Conservation (phyloP, 495 filamentous ascomycete genomes). For the Penicillium mononematosum region DNA sequence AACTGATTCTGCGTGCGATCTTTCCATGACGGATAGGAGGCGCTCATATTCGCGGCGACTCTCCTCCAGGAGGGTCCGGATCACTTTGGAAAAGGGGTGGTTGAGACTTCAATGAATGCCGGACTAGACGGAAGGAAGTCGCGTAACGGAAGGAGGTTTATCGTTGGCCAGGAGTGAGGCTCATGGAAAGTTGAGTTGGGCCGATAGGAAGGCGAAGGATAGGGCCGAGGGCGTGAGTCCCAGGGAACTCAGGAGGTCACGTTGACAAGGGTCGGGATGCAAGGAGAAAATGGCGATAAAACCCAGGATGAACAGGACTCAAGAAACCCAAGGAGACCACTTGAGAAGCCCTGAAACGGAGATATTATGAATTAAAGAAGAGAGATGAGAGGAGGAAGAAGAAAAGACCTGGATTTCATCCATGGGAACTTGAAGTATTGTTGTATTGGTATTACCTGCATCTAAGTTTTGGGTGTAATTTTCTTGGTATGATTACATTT, state of each 20-base stretch:
- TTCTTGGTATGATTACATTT: neutral
- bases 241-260: slow-evolving; percentile 18
- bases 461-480: neutral
- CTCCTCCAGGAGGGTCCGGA: slow-evolving; percentile 28
- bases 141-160: slow-evolving; percentile 19
- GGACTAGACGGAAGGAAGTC: slow-evolving; percentile 26
- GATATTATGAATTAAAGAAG: slow-evolving; percentile 22
- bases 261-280: slow-evolving; percentile 22
- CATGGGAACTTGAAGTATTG: slow-evolving; percentile 5
- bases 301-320: slow-evolving; percentile 16
- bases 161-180: slow-evolving; percentile 33
- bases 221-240: slow-evolving; percentile 19
- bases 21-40: slow-evolving; percentile 50
- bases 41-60: slow-evolving; percentile 39
- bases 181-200: slow-evolving; percentile 23
- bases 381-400: slow-evolving; percentile 20
- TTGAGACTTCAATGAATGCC: slow-evolving; percentile 29
- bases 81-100: slow-evolving; percentile 20
- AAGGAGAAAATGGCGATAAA: slow-evolving; percentile 25
- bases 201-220: slow-evolving; percentile 21
- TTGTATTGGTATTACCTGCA: slow-evolving; percentile 16
- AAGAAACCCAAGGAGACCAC: slow-evolving; percentile 12
- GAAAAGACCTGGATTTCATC: slow-evolving; percentile 18
- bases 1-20: slow-evolving; percentile 50
- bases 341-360: slow-evolving; percentile 13